Evolutionary conservation across 2,329 filamentous ascomycete species (phyloP), one percentile per base, ranked within the genome.

Genomic region (Aspergillus persii): DNA sequence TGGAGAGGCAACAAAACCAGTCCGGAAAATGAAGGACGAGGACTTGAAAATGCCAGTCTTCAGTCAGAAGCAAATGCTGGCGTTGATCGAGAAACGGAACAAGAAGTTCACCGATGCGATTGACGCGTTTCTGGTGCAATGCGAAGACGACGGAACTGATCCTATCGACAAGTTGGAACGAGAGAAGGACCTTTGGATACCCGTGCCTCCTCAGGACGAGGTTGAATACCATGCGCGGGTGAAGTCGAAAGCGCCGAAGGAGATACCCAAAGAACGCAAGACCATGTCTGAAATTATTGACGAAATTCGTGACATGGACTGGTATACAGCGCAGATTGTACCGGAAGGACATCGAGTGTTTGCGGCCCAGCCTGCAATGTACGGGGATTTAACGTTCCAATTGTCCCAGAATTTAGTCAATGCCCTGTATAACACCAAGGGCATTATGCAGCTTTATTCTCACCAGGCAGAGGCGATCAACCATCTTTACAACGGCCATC

Each of bases 401-500:
- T 82, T 99, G 7, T 96, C 92, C 54, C 95, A 99, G 72, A 85
- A 90, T 63, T 79, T 99, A 53, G 93, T 99, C n/a, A 96, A 99
- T 73, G 94, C 95, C 1, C 77, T 99, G 0, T 99, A 96, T 78
- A 98, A 98, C 66, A 90, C 91, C 8, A 91, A 89, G 66, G 88
- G 88, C 3, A 98, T 99, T 59, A 91, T 88, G 0, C 84, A 89
- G 59, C 84, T 99, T 41, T 99, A 96, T 70, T 87, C 91, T 0
- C 95, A 99, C 73, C 95, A 99, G 76, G 87, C 93, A 0, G 91
- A 96, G 76, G 95, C 95, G 0, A 91, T 99, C 67, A 99, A 99
- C 70, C 86, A 89, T 61, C 80, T 99, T 1, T 83, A 94, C 57
- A 85, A 89, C 3, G 94, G 92, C 0, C 85, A 89, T 41, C 88